phyloP scores from a whole-genome alignment of 352 stramenopile species.

The Phytopythium boreale region DNA sequence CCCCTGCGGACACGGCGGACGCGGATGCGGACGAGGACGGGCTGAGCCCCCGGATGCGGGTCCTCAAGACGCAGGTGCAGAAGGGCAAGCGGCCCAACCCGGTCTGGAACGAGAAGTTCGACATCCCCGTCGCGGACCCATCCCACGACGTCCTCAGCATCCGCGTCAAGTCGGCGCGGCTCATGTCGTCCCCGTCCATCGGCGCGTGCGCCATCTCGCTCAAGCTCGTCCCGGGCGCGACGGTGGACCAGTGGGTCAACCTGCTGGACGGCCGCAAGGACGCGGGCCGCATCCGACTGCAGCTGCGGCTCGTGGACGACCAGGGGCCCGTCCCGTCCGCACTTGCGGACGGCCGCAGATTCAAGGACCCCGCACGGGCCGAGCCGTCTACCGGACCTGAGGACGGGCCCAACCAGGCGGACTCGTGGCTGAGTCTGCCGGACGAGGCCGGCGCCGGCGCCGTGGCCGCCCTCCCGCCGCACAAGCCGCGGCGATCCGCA shows the following conservation, averaged over 20 bases:
- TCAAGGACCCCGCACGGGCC: conserved; percentile 1
- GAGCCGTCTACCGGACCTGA: no score
- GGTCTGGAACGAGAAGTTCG: conserved; percentile 81
- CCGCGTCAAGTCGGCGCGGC: conserved; percentile 63
- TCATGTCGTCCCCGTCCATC: conserved; percentile 60
- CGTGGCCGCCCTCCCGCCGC: conserved; percentile 1
- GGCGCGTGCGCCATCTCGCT: conserved; percentile 49
- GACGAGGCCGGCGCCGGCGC: conserved; percentile 6
- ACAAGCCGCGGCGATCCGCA: not conserved
- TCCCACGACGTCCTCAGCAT: conserved; percentile 56
- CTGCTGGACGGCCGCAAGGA: conserved; percentile 50
- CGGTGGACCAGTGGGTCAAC: conserved; percentile 57
- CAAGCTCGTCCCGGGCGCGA: conserved; percentile 36
- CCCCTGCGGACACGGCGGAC: conserved; percentile 4
- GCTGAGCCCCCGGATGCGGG: conserved; percentile 24
- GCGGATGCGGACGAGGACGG: conserved; percentile 11
- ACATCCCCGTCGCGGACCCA: conserved; percentile 49
- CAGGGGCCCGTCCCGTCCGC: not conserved
- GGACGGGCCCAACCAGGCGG: not conserved
- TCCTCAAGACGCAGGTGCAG: conserved; percentile 67
- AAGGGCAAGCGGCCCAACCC: conserved; percentile 45
- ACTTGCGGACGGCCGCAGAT: not conserved
- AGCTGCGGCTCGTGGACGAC: conserved; percentile 51
- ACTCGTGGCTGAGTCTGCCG: conserved; percentile 30
- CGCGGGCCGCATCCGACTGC: conserved; percentile 58